Evolutionary conservation across 176 grass and related monocot genomes (phyloP).

Genomic region (Lolium perenne): DNA sequence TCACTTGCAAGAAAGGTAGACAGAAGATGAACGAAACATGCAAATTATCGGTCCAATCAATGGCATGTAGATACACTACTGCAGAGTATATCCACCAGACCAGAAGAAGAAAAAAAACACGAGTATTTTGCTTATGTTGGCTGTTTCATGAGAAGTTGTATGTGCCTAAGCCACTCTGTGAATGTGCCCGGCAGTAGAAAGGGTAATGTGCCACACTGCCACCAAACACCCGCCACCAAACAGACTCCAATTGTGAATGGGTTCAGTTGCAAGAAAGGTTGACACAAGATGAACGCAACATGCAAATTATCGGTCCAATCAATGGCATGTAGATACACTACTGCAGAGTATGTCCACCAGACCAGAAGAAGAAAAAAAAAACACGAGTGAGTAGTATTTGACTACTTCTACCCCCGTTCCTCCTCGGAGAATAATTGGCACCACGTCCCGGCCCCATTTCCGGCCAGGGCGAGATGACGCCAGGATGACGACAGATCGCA

Average conservation of each 20-base stretch:
- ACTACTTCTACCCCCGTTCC: background rate
- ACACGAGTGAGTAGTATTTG: background rate
- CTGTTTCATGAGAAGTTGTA: background rate
- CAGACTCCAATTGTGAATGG: background rate
- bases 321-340: slow-evolving; percentile 12
- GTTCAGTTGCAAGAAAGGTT: background rate
- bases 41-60: background rate
- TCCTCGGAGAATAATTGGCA: background rate
- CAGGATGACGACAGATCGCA: background rate
- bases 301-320: background rate
- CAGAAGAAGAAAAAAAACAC: background rate
- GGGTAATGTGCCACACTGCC: background rate
- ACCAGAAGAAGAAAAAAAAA: background rate
- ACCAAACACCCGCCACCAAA: no score
- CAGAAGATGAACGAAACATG: background rate
- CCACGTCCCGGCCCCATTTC: background rate
- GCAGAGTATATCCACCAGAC: background rate
- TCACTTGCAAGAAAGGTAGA: background rate
- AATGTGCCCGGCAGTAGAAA: slow-evolving; percentile 1
- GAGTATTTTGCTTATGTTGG: background rate
- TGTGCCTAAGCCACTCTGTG: background rate
- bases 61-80: slow-evolving; percentile 10
- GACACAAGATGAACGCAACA: background rate
- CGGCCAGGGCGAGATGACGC: background rate
- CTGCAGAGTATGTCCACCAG: background rate